Evolutionary conservation across 192 early-diverging fungal species (phyloP).

Genomic region (Glomus cerebriforme): DNA sequence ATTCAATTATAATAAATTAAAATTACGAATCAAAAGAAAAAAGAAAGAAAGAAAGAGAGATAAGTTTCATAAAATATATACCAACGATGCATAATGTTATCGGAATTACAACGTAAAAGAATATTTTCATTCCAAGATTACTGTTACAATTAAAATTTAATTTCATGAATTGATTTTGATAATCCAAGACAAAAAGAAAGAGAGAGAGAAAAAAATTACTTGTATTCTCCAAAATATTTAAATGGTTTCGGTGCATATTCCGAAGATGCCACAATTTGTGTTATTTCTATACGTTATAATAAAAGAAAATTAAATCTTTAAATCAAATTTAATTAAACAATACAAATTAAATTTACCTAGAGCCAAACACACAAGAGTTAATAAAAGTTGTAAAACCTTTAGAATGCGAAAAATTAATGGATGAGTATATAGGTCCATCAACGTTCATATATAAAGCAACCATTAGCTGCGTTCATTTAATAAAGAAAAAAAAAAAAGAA

Average conservation of each 20-base stretch:
- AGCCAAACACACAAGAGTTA: background rate
- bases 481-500: no score
- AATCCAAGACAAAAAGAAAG: background rate
- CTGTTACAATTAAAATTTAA: background rate
- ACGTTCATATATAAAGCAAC: background rate
- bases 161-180: background rate
- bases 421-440: background rate
- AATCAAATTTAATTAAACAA: background rate
- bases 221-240: background rate
- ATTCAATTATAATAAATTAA: background rate
- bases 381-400: conserved; percentile 3
- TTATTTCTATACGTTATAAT: background rate
- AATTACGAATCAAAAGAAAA: background rate
- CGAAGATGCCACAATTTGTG: background rate
- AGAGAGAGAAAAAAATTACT: background rate
- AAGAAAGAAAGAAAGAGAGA: background rate
- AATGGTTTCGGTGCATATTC: background rate
- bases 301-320: background rate
- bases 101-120: background rate
- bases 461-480: background rate
- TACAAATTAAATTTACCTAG: background rate
- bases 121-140: background rate
- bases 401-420: background rate
- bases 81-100: background rate
- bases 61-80: background rate